Evolutionary conservation across 768 basidiomycete genomes (phyloP).

Genomic region (Termitomyces sp.): DNA sequence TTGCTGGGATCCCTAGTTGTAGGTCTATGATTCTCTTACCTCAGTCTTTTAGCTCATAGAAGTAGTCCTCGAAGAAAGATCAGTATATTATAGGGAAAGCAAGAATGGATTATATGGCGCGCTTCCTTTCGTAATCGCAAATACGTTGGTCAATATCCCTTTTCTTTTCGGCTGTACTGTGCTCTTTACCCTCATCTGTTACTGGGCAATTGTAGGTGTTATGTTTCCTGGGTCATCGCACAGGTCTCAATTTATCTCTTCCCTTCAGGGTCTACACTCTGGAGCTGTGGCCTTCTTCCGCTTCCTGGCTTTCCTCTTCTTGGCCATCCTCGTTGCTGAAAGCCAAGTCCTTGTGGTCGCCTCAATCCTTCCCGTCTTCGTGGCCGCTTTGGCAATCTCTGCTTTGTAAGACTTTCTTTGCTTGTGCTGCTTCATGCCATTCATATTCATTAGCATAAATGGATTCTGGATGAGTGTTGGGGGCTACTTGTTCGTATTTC

Average conservation of each 20-base stretch:
- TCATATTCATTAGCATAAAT: conserved; percentile 25
- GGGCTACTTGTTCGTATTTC: conserved; percentile 32
- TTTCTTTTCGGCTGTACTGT: conserved; percentile 47
- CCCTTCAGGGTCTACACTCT: conserved; percentile 38
- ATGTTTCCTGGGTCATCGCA: background rate
- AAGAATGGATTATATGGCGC: conserved; percentile 54
- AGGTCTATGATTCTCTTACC: conserved; percentile 1
- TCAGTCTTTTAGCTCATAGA: background rate
- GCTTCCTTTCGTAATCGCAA: conserved; percentile 46
- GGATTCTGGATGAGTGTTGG: conserved; percentile 59
- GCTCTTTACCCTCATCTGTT: conserved; percentile 44
- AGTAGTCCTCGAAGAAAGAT: conserved; percentile 52
- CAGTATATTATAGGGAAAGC: conserved; percentile 50
- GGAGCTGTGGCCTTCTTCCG: conserved; percentile 46
- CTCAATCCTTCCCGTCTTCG: conserved; percentile 48
- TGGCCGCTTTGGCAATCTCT: conserved; percentile 50
- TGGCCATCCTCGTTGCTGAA: conserved; percentile 48
- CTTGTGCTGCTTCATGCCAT: background rate
- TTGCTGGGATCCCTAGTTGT: conserved; percentile 55
- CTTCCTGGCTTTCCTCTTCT: conserved; percentile 47
- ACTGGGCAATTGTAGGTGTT: conserved; percentile 39
- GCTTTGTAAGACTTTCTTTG: conserved; percentile 29
- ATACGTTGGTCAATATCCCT: conserved; percentile 46
- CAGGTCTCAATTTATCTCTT: background rate
- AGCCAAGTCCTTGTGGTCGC: conserved; percentile 46